phyloP scores from a whole-genome alignment of 495 filamentous ascomycete genomes.

The Neurospora africana region DNA sequence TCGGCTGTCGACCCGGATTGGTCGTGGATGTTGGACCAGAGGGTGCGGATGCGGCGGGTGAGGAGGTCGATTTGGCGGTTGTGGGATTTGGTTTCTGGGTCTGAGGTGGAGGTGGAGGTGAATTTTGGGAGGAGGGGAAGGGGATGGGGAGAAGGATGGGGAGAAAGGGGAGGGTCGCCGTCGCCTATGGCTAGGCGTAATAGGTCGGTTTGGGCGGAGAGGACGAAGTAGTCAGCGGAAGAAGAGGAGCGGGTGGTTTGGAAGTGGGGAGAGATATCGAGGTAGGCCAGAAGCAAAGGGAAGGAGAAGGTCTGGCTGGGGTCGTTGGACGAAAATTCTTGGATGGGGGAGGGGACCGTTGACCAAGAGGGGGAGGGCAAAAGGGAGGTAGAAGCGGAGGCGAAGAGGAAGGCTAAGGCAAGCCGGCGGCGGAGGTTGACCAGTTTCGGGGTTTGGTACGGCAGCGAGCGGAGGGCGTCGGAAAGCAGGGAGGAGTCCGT shows the following conservation, averaged over 20 bases:
- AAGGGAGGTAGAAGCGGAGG: background rate
- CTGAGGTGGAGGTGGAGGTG: slow-evolving; percentile 19
- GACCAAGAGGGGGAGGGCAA: background rate
- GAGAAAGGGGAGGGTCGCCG: slow-evolving; percentile 23
- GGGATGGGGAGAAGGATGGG: slow-evolving; percentile 3
- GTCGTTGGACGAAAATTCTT: background rate
- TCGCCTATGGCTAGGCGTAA: slow-evolving; percentile 67
- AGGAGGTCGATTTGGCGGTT: slow-evolving; percentile 61
- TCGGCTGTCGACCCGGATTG: slow-evolving; percentile 50
- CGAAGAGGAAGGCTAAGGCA: slow-evolving; percentile 59
- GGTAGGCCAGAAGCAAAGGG: background rate
- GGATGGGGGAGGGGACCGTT: background rate
- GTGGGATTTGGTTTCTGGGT: slow-evolving; percentile 27
- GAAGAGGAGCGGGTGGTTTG: background rate
- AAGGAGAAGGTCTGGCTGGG: background rate
- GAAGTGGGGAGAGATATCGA: background rate
- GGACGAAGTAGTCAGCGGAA: slow-evolving; percentile 46
- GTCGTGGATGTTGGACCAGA: slow-evolving; percentile 64
- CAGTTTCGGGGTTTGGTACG: slow-evolving; percentile 44
- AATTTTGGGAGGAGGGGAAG: too few species aligned
- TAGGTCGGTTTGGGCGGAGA: slow-evolving; percentile 52
- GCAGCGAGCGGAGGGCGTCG: slow-evolving; percentile 42
- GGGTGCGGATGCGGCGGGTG: slow-evolving; percentile 47
- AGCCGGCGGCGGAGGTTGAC: slow-evolving; percentile 60
- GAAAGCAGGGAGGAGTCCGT: slow-evolving; percentile 42